Conservation (phyloP, 371 early-diverging fungal species). For the Apophysomyces elegans region DNA sequence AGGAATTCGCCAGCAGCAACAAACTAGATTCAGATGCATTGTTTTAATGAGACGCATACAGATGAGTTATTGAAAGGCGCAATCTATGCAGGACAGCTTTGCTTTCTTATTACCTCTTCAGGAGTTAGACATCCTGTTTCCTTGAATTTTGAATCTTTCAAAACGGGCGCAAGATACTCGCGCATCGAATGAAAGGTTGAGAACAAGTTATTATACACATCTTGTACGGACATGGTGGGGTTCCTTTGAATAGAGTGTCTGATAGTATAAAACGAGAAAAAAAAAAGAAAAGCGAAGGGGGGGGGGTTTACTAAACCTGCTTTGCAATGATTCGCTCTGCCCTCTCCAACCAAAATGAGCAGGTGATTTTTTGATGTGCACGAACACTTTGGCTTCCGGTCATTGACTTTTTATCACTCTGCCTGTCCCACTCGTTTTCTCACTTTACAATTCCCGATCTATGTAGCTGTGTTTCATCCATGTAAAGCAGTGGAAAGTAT, state of each 20-base stretch:
- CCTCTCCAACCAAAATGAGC: not conserved
- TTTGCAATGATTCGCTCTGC: no score
- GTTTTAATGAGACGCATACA: slow-evolving; percentile 29
- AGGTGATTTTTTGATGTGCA: not conserved
- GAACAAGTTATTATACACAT: slow-evolving; percentile 53
- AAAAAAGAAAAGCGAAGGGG: not conserved
- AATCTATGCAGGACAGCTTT: not conserved
- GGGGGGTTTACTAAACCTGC: no score
- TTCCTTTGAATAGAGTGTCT: not conserved
- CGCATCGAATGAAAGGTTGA: slow-evolving; percentile 54
- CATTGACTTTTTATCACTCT: no score
- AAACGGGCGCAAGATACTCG: slow-evolving; percentile 93
- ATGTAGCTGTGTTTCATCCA: no score
- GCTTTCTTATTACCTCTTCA: slow-evolving; percentile 74
- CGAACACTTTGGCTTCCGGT: no score
- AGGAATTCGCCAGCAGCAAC: slow-evolving; percentile 96
- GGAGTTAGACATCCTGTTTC: slow-evolving; percentile 95
- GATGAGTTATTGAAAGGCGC: not conserved
- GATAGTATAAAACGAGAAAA: not conserved
- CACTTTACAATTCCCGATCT: no score
- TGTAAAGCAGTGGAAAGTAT: no score
- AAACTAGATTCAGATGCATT: slow-evolving; percentile 53
- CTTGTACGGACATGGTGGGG: slow-evolving; percentile 44
- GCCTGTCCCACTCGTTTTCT: no score
- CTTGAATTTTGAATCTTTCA: slow-evolving; percentile 93